These are phyloP conservation scores for Trematosphaeria pertusa DNA, from an alignment of 2,329 filamentous ascomycete species.

Conservation along the genomic window DNA sequence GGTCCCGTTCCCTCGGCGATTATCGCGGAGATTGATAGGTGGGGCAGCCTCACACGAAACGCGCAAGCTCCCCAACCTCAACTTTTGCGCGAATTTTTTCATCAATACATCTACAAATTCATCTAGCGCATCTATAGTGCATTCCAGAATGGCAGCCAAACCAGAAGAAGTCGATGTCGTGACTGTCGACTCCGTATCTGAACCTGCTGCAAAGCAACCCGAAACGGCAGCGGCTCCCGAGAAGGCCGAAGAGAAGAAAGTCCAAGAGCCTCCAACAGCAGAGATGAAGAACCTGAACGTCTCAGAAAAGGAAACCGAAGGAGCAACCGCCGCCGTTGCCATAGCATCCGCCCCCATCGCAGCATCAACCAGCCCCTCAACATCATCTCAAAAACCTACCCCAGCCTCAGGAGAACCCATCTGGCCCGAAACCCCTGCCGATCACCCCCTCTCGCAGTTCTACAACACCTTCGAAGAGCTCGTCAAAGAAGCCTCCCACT, in stretches of 20 bases:
- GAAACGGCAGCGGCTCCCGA: constrained; percentile 8
- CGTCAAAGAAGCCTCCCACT: constrained; percentile 64
- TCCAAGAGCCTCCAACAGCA: constrained; percentile 17
- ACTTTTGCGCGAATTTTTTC: background rate
- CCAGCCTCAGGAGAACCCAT: constrained; percentile 15
- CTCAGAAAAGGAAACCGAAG: constrained; percentile 18
- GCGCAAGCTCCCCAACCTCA: too few relatives aligned
- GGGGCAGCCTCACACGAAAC: too few relatives aligned
- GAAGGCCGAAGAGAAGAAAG: constrained; percentile 16
- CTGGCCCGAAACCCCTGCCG: constrained; percentile 47
- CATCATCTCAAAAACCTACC: constrained; percentile 10
- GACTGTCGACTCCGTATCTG: constrained; percentile 18
- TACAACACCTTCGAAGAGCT: constrained; percentile 66
- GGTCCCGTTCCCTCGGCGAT: too few relatives aligned
- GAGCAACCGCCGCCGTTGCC: constrained; percentile 16
- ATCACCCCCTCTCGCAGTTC: constrained; percentile 61
- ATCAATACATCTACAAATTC: background rate
- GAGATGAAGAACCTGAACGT: constrained; percentile 19
- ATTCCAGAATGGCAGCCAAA: constrained; percentile 25
- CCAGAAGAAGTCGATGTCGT: constrained; percentile 21
- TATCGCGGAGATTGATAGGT: too few relatives aligned
- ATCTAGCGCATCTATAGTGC: background rate
- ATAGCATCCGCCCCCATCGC: constrained; percentile 5
- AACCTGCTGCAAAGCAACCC: constrained; percentile 23
- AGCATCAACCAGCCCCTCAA: constrained; percentile 1